A percentile compares a stretch with the other conserved stretches of the same genome.
Conservation (phyloP, 2,329 filamentous ascomycete genomes). For the Triangularia verruculosa region DNA sequence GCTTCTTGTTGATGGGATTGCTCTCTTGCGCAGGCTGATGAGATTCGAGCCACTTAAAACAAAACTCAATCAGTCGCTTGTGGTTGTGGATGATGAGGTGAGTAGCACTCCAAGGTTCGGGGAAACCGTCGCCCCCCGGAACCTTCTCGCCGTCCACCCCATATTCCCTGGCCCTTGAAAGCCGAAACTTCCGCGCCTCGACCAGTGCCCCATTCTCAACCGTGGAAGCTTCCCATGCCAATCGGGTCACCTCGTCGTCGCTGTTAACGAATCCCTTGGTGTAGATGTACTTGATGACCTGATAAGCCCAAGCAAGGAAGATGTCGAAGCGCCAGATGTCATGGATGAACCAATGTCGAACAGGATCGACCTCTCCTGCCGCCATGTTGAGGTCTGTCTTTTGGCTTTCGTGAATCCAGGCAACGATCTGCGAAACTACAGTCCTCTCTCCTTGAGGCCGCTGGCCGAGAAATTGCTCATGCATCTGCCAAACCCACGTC, state of each 20-base stretch:
- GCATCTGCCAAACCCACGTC: slow-evolving; percentile 73
- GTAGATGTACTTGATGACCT: slow-evolving; percentile 70
- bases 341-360: slow-evolving; percentile 83
- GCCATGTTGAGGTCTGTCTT: slow-evolving; percentile 65
- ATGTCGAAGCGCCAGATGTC: slow-evolving; percentile 70
- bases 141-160: slow-evolving; percentile 65
- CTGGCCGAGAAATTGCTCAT: slow-evolving; percentile 65
- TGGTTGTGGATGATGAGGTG: slow-evolving; percentile 59
- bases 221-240: slow-evolving; percentile 65
- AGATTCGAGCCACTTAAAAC: slow-evolving; percentile 53
- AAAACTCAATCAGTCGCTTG: slow-evolving; percentile 58
- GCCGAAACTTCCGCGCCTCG: slow-evolving; percentile 67
- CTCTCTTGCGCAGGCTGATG: slow-evolving; percentile 34
- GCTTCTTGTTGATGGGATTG: slow-evolving; percentile 28
- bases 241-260: slow-evolving; percentile 52
- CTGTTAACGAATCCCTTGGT: slow-evolving; percentile 54
- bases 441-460: slow-evolving; percentile 61
- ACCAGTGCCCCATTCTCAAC: slow-evolving; percentile 68
- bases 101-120: slow-evolving; percentile 83
- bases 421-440: slow-evolving; percentile 70
- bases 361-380: slow-evolving; percentile 69
- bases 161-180: slow-evolving; percentile 66
- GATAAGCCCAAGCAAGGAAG: slow-evolving; percentile 75
- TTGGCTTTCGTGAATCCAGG: slow-evolving; percentile 71
- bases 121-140: slow-evolving; percentile 64